phyloP scores from a whole-genome alignment of 306 rosid genomes.

The Vachellia collinsii region DNA sequence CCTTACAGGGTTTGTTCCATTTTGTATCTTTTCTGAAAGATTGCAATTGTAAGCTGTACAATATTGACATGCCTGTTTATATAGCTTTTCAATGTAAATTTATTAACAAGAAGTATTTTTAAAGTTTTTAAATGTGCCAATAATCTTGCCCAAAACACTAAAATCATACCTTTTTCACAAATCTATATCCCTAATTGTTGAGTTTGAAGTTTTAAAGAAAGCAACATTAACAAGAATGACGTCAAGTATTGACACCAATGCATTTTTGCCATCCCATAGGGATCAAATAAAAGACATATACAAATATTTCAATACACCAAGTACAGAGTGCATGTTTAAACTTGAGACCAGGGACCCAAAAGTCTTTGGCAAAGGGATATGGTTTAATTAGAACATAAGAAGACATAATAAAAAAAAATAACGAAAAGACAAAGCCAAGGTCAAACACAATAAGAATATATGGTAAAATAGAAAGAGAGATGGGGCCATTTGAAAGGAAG shows the following conservation, averaged over 20 bases:
- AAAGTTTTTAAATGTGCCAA: not conserved
- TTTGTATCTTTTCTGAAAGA: not conserved
- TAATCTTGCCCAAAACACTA: not conserved
- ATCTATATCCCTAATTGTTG: not conserved
- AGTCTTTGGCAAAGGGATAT: not conserved
- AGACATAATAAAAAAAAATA: not conserved
- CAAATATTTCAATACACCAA: too few species aligned
- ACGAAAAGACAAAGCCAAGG: not conserved
- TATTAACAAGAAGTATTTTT: not conserved
- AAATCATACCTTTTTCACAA: not conserved
- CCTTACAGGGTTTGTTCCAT: not conserved
- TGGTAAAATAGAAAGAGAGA: not conserved
- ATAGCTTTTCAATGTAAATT: not conserved
- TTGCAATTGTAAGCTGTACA: not conserved
- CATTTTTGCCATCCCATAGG: not conserved
- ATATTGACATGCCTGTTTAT: not conserved
- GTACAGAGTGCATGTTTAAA: too few species aligned
- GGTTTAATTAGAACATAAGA: not conserved
- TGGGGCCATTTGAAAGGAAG: constrained; percentile 28
- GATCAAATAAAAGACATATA: too few species aligned
- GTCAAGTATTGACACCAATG: not conserved
- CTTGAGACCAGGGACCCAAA: too few species aligned
- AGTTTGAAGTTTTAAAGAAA: not conserved
- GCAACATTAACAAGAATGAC: not conserved
- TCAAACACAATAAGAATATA: not conserved